These are phyloP conservation scores for Gillenia trifoliata DNA, from an alignment of 306 rosid genomes.

Conservation along the genomic window DNA sequence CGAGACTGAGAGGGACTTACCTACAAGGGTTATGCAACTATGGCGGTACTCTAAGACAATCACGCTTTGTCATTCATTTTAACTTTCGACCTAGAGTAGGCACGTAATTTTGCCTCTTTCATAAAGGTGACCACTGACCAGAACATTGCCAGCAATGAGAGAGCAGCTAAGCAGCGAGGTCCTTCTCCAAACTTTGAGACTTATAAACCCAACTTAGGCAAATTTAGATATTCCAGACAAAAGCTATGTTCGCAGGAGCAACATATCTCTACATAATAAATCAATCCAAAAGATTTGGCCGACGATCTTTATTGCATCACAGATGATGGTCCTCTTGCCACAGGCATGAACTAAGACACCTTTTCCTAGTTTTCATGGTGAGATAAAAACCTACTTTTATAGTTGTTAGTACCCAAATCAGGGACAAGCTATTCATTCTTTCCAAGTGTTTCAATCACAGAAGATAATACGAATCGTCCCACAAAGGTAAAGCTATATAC, in stretches of 20 bases:
- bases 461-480: neutral
- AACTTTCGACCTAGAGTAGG: too few relatives aligned
- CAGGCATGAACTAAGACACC: neutral
- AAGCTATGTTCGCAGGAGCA: neutral
- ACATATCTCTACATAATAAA: neutral
- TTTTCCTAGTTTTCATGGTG: neutral
- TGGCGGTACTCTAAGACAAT: too few relatives aligned
- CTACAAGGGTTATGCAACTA: too few relatives aligned
- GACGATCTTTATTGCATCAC: neutral
- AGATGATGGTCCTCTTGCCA: neutral
- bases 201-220: neutral
- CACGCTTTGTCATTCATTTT: too few relatives aligned
- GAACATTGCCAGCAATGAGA: neutral
- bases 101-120: neutral
- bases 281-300: neutral
- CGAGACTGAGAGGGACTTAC: too few relatives aligned
- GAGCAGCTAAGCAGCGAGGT: neutral
- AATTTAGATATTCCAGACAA: neutral
- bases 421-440: neutral
- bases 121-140: slow-evolving; percentile 9
- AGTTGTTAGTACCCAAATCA: neutral
- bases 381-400: neutral
- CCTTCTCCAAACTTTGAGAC: neutral
- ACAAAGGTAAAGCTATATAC: neutral
- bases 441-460: neutral